phyloP scores from a whole-genome alignment of 768 basidiomycete genomes.

The Lentinula edodes region DNA sequence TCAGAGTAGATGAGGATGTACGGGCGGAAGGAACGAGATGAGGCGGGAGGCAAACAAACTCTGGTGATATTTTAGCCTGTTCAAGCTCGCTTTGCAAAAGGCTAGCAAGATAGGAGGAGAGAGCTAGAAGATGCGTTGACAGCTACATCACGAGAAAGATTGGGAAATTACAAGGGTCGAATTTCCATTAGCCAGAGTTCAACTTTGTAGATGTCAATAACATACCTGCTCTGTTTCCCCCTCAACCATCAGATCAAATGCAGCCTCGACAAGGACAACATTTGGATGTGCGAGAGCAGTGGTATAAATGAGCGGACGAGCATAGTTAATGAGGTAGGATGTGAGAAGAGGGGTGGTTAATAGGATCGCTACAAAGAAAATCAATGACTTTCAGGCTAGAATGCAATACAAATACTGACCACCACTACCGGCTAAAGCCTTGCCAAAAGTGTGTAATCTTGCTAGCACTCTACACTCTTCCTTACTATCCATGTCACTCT shows the following conservation, averaged over 20 bases:
- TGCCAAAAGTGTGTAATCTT: conserved; percentile 89
- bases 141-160: background rate
- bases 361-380: conserved; percentile 53
- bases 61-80: conserved; percentile 23
- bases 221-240: conserved; percentile 57
- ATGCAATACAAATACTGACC: conserved; percentile 44
- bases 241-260: conserved; percentile 73
- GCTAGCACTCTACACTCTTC: conserved; percentile 50
- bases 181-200: background rate
- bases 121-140: conserved; percentile 14
- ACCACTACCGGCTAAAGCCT: conserved; percentile 80
- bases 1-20: conserved; percentile 11
- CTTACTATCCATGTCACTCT: background rate
- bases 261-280: conserved; percentile 68
- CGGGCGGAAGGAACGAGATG: conserved; percentile 21
- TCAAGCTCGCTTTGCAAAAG: conserved; percentile 36
- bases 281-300: conserved; percentile 77
- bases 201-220: conserved; percentile 8
- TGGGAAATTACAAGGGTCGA: background rate
- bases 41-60: conserved; percentile 31
- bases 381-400: background rate
- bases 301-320: conserved; percentile 86
- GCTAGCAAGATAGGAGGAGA: conserved; percentile 33
- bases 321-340: conserved; percentile 88
- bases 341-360: conserved; percentile 67